Evolutionary conservation across 805 yeast species (phyloP).

Genomic region (Dipodascopsis tothii): DNA sequence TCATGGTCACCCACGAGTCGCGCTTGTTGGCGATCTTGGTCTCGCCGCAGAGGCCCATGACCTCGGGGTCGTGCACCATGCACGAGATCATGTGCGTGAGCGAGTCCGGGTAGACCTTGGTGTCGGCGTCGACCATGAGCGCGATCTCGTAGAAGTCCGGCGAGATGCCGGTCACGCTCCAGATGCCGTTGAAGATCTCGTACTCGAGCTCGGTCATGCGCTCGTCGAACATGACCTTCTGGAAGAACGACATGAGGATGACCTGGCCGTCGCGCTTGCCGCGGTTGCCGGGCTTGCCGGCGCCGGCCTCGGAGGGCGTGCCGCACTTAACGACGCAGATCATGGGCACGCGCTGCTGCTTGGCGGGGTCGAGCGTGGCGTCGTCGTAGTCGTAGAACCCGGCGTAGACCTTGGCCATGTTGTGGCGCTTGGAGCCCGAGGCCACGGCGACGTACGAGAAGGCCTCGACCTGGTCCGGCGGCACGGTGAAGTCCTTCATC

Average conservation of each 20-base stretch:
- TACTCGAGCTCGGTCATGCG: slow-evolving; percentile 88
- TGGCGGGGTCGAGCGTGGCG: slow-evolving; percentile 62
- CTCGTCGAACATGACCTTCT: slow-evolving; percentile 80
- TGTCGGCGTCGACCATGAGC: slow-evolving; percentile 93
- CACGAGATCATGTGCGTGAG: slow-evolving; percentile 82
- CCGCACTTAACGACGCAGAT: slow-evolving; percentile 78
- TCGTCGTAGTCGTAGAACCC: slow-evolving; percentile 88
- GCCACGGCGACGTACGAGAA: slow-evolving; percentile 93
- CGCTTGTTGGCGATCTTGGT: slow-evolving; percentile 82
- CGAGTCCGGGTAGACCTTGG: slow-evolving; percentile 78
- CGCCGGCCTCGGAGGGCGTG: slow-evolving; percentile 68
- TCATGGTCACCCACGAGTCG: slow-evolving; percentile 83
- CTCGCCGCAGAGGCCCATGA: slow-evolving; percentile 95
- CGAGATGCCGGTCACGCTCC: slow-evolving; percentile 78
- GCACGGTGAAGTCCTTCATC: slow-evolving; percentile 72
- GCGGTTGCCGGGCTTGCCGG: slow-evolving; percentile 79
- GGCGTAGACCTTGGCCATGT: slow-evolving; percentile 93
- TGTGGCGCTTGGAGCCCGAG: slow-evolving; percentile 87
- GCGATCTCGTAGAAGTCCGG: slow-evolving; percentile 73
- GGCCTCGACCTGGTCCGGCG: slow-evolving; percentile 68
- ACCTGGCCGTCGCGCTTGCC: slow-evolving; percentile 95
- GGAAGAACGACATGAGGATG: slow-evolving; percentile 82
- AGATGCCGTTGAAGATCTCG: slow-evolving; percentile 63
- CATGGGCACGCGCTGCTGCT: slow-evolving; percentile 76
- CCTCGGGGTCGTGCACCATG: slow-evolving; percentile 73